Conservation (phyloP, 176 grass and related monocot species). For the Tillandsia fasciculata region DNA sequence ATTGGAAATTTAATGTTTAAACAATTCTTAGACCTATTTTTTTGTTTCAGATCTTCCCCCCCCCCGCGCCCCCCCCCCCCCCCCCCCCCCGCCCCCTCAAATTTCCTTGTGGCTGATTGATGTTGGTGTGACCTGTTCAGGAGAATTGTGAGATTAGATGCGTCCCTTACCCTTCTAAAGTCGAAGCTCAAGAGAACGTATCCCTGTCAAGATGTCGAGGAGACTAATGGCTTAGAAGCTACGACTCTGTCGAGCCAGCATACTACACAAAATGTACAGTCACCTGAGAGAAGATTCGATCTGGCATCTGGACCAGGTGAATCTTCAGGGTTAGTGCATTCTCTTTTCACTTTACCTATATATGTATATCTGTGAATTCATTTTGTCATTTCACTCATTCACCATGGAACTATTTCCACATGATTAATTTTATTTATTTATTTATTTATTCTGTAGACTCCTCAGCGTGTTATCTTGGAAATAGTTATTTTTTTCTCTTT, state of each 20-base stretch:
- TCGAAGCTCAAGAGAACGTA: constrained; percentile 7
- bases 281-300: constrained; percentile 5
- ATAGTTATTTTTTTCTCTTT: too few species aligned
- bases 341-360: not conserved
- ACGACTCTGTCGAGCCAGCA: constrained; percentile 2
- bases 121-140: constrained; percentile 3
- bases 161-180: constrained; percentile 30
- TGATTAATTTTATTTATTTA: too few species aligned
- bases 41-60: too few species aligned
- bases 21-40: too few species aligned
- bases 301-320: constrained; percentile 9
- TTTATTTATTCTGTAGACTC: too few species aligned
- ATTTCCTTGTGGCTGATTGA: not conserved
- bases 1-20: too few species aligned
- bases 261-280: not conserved
- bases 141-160: constrained; percentile 29
- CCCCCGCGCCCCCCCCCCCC: too few species aligned
- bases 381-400: not conserved
- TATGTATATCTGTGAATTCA: not conserved
- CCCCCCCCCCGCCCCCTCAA: too few species aligned
- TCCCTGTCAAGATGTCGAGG: constrained; percentile 14
- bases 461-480: too few species aligned
- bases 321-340: constrained; percentile 29
- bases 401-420: not conserved
- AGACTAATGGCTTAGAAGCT: not conserved